Percentiles rank a stretch among this genome's conserved stretches.
Conservation (phyloP, 2,329 filamentous ascomycete genomes). For the Nannizzia gypsea region DNA sequence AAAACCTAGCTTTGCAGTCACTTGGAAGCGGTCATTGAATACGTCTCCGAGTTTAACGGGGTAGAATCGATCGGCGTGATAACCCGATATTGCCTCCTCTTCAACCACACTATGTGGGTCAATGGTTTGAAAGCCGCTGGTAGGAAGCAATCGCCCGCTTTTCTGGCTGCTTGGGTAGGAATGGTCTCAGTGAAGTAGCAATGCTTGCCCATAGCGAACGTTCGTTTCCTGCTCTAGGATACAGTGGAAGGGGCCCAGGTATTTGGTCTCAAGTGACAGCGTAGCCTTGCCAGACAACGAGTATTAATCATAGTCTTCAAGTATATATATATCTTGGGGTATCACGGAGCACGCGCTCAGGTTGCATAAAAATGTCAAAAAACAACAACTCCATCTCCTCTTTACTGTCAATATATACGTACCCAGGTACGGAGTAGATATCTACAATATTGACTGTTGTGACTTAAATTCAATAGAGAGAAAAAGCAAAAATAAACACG, state of each 20-base stretch:
- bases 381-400: no score
- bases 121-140: slow-evolving; percentile 11
- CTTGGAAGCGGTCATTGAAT: slow-evolving; percentile 20
- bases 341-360: no score
- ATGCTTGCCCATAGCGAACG: not conserved
- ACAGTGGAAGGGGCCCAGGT: no score
- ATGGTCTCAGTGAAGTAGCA: not conserved
- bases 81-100: slow-evolving; percentile 20
- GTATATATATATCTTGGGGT: no score
- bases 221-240: not conserved
- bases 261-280: no score
- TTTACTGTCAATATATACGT: no score
- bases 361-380: no score
- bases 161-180: not conserved
- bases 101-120: slow-evolving; percentile 14
- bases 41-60: slow-evolving; percentile 19
- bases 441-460: not conserved
- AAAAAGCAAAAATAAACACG: not conserved
- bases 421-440: no score
- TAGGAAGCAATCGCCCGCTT: slow-evolving; percentile 8
- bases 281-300: no score
- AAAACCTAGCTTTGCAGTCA: slow-evolving; percentile 23
- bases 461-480: not conserved
- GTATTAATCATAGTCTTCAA: no score
- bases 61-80: slow-evolving; percentile 19